These are phyloP conservation scores for Hirsutella rhossiliensis DNA, from an alignment of 2,329 filamentous ascomycete genomes.

Conservation along the genomic window DNA sequence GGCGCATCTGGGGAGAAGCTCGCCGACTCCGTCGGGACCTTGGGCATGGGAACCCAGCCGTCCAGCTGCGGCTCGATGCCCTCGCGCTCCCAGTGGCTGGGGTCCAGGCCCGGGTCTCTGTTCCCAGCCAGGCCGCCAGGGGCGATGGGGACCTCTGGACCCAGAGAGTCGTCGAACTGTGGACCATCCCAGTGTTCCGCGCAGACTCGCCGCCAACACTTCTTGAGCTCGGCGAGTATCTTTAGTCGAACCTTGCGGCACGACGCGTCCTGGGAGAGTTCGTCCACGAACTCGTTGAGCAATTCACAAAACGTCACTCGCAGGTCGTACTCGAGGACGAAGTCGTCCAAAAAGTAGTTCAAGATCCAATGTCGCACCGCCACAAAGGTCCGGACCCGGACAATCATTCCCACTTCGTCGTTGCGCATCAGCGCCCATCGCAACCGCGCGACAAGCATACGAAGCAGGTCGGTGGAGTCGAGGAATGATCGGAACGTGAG, in stretches of 20 bases:
- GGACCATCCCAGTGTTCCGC: conserved; percentile 76
- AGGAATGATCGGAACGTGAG: conserved; percentile 87
- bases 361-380: conserved; percentile 94
- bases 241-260: conserved; percentile 53
- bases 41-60: conserved; percentile 20
- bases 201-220: conserved; percentile 91
- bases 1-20: conserved; percentile 31
- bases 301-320: conserved; percentile 69
- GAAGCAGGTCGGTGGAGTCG: conserved; percentile 61
- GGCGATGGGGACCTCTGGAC: conserved; percentile 53
- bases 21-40: conserved; percentile 11
- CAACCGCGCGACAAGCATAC: conserved; percentile 73
- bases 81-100: conserved; percentile 38
- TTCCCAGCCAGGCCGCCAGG: conserved; percentile 64
- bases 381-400: conserved; percentile 92
- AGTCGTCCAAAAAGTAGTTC: conserved; percentile 96
- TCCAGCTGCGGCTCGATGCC: conserved; percentile 32
- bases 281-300: conserved; percentile 56
- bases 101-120: conserved; percentile 41
- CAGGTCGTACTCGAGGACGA: conserved; percentile 62
- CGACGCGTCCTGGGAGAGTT: conserved; percentile 32
- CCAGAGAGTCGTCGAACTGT: conserved; percentile 50
- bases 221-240: conserved; percentile 87
- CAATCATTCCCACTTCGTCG: conserved; percentile 81
- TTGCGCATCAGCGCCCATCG: conserved; percentile 72